A percentile compares a stretch with the other conserved stretches of the same genome.
phyloP scores from a whole-genome alignment of 306 rosid genomes.

The Pterocarpus macrocarpus region DNA sequence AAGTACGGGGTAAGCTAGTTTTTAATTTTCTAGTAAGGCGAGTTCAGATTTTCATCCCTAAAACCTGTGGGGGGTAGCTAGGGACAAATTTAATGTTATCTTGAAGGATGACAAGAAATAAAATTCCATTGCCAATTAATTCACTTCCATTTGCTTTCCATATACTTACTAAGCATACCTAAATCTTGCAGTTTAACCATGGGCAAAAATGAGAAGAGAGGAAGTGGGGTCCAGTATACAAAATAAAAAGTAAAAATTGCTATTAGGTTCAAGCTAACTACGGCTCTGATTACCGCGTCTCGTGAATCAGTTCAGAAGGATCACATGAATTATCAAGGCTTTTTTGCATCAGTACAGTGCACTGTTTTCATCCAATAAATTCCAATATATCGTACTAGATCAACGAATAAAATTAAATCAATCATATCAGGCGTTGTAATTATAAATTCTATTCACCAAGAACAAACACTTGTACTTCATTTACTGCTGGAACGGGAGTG shows the following conservation, averaged over 20 bases:
- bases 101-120: neutral
- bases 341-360: conserved; percentile 29
- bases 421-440: conserved; percentile 18
- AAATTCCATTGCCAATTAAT: neutral
- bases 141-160: neutral
- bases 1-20: too few relatives aligned
- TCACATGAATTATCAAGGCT: conserved; percentile 23
- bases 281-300: neutral
- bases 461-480: conserved; percentile 27
- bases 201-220: neutral
- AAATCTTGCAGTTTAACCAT: neutral
- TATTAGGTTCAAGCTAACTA: neutral
- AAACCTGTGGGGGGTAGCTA: too few relatives aligned
- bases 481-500: conserved; percentile 14
- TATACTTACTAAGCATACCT: neutral
- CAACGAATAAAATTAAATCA: conserved; percentile 37
- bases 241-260: neutral
- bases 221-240: neutral
- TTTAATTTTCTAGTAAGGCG: too few relatives aligned
- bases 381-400: conserved; percentile 28
- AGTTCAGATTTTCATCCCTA: too few relatives aligned
- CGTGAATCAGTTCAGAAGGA: conserved; percentile 28
- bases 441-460: conserved; percentile 29
- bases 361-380: conserved; percentile 30
- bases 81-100: neutral